phyloP scores from a whole-genome alignment of 495 filamentous ascomycete genomes.

The Podospora appendiculata region DNA sequence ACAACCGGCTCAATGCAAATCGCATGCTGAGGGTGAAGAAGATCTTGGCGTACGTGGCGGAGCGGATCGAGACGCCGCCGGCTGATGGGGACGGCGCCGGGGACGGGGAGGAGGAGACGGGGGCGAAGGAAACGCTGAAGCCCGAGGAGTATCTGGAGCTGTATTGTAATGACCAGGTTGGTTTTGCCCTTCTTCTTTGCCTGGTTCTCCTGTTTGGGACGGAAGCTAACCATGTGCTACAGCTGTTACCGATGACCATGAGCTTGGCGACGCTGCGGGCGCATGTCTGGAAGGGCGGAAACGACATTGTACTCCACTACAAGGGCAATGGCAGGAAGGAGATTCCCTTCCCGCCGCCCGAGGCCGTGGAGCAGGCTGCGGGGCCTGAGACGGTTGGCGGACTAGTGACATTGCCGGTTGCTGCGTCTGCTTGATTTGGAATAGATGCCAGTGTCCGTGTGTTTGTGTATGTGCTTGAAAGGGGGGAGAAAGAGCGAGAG shows the following conservation, averaged over 20 bases:
- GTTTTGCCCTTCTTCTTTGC: constrained; percentile 17
- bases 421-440: constrained; percentile 2
- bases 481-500: background rate
- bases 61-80: constrained; percentile 66
- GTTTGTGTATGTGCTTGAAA: too few species aligned
- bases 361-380: too few species aligned
- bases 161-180: constrained; percentile 85
- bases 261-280: constrained; percentile 84
- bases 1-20: constrained; percentile 89
- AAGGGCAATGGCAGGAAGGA: constrained; percentile 77
- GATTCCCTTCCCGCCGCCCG: constrained; percentile 25
- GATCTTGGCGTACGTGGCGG: constrained; percentile 85
- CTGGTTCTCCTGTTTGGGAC: background rate
- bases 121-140: constrained; percentile 43
- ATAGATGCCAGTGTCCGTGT: too few species aligned
- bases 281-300: constrained; percentile 86
- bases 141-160: constrained; percentile 91
- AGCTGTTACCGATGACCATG: constrained; percentile 59
- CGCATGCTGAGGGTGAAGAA: constrained; percentile 94
- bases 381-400: too few species aligned
- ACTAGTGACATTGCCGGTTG: background rate
- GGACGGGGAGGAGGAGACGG: constrained; percentile 17
- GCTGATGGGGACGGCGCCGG: constrained; percentile 6
- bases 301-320: constrained; percentile 85
- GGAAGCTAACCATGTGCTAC: constrained; percentile 8